Evolutionary conservation across 2,329 filamentous ascomycete genomes (phyloP), one percentile per base, ranked within the genome.

Genomic region (Lasiodiplodia gonubiensis): DNA sequence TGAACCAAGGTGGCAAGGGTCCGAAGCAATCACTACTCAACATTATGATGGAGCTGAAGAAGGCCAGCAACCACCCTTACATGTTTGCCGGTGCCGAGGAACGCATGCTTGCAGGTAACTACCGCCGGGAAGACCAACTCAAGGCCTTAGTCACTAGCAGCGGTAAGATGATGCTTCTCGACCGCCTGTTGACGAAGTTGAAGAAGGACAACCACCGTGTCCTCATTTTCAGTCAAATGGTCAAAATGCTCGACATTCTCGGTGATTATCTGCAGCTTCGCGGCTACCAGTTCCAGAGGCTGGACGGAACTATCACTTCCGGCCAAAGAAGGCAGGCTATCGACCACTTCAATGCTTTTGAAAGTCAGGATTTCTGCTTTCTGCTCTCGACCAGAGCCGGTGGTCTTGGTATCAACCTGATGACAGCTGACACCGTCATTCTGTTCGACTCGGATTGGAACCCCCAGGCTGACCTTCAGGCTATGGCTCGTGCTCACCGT

Each of bases 361-460:
- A 90, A 12, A 99, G 95, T 77, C 91, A 93, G 4, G 96, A 99
- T 75, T 99, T 99, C 75, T 97, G 93, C 75, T 99, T 99, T 79
- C 83, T 99, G 53, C 86, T 99, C 1, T 99, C 95, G 2, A 99
- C 95, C 1, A 89, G 95, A 75, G 95, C 95, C 65, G 95, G 95
- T 83, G 95, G 95, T 78, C 85, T 99, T n/a, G 95, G 95, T 70
- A 99, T 99, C 83, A 99, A 99, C 74, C 81, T 99, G 65, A 99
- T 98, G 93, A 98, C 95, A 27, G 95, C 95, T 8, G 96, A 99
- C 75, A 99, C 95, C 0, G 95, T 99, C 71, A 90, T 99, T 73
- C 90, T 99, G 53, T 99, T 98, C 74, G 96, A 99, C 78, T 98
- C 95, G 0, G 94, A 97, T 75, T 99, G 96, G 95, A 99, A 99